Conservation (phyloP, 1,284 basidiomycete species). For the Trichosporon coremiiforme region DNA sequence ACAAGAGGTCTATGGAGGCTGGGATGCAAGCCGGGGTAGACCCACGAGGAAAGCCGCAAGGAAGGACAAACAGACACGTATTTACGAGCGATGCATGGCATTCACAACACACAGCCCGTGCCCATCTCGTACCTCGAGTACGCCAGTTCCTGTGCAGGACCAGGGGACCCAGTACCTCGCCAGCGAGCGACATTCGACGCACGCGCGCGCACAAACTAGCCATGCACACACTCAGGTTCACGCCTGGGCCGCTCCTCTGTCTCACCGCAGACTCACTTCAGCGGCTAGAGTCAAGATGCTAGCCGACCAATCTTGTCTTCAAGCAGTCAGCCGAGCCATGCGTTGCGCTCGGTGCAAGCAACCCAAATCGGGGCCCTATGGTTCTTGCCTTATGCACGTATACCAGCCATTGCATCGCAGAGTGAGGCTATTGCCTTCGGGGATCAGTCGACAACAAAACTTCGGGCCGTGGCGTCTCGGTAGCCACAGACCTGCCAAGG, state of each 20-base stretch:
- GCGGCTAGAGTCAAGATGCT: neutral
- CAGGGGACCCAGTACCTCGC: neutral
- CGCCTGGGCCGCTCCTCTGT: neutral
- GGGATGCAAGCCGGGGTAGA: neutral
- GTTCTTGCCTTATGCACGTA: too few relatives aligned
- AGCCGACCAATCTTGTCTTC: neutral
- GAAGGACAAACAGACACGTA: neutral
- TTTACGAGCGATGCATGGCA: neutral
- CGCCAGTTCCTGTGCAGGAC: neutral
- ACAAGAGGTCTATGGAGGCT: too few relatives aligned
- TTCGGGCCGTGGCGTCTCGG: neutral
- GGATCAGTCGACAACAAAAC: neutral
- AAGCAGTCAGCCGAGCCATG: neutral
- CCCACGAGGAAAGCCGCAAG: too few relatives aligned
- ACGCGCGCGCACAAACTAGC: neutral
- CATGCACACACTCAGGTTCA: neutral
- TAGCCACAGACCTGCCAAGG: neutral
- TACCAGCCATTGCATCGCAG: too few relatives aligned
- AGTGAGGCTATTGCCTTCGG: neutral
- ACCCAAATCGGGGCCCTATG: neutral
- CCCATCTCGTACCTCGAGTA: neutral
- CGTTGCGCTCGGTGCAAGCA: neutral
- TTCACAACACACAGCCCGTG: neutral
- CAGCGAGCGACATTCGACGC: neutral
- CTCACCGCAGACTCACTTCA: neutral